These are phyloP conservation scores for Trypanosoma lewisi DNA, from an alignment of 208 protist genomes.

Conservation along the genomic window DNA sequence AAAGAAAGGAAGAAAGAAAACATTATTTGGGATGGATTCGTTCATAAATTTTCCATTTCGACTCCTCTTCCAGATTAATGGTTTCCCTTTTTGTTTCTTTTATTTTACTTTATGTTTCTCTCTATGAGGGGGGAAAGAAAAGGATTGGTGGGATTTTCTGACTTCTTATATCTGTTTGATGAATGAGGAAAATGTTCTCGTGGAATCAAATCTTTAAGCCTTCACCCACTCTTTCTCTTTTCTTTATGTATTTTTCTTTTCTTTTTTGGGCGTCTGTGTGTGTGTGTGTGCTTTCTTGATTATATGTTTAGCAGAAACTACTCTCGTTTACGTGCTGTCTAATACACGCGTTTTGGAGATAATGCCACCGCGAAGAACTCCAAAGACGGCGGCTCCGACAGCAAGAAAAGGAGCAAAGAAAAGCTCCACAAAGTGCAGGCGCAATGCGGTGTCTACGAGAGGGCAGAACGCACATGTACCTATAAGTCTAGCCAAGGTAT, in stretches of 20 bases:
- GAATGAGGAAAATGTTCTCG: no score
- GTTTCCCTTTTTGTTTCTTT: slow-evolving; percentile 1
- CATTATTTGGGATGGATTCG: not conserved
- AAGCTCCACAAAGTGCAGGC: not conserved
- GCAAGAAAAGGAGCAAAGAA: not conserved
- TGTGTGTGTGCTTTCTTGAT: not conserved
- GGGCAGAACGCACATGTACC: not conserved
- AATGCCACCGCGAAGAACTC: slow-evolving; percentile 5
- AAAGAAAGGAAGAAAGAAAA: not conserved
- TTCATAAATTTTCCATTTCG: not conserved
- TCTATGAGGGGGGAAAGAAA: no score
- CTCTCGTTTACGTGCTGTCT: not conserved
- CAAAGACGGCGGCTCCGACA: not conserved
- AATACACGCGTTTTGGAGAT: no score
- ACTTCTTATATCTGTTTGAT: no score
- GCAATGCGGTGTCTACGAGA: not conserved
- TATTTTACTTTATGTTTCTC: slow-evolving; percentile 11
- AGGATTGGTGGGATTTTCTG: no score
- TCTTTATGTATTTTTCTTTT: not conserved
- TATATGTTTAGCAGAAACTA: not conserved
- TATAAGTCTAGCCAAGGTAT: not conserved
- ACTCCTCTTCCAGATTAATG: no score
- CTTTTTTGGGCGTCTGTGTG: not conserved
- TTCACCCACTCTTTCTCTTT: not conserved
- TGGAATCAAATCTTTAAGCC: no score